Base-by-base conservation (phyloP, 148 eudicot genomes). In the Persicaria maculosa region DNA sequence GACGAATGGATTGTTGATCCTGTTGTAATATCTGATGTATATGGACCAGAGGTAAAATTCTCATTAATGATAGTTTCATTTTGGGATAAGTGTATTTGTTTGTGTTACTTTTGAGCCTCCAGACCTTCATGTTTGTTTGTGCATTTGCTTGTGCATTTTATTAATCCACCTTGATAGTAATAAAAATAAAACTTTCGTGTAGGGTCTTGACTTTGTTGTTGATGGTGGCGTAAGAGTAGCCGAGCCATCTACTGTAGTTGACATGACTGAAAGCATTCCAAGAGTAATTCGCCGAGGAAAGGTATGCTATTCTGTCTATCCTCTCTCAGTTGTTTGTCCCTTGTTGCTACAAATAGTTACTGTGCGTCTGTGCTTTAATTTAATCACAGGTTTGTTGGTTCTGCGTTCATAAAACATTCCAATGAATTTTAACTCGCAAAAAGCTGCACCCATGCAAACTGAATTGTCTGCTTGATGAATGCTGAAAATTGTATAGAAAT, bases 201-300 rank as follows among this genome's bases (percentile, higher is more conserved):
- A 93, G 98, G 98, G 98, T 71, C 92, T 93, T 77, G 97, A 93
- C 81, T 91, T 91, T 76, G 81, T 93, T 61, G 88, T 93, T 72
- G 97, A 86, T 89, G 97, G 94, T 82, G 98, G 98, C 75, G 76
- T 81, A 72, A 83, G 98, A 84, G 75, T 86, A 79, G 94, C 98
- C 73, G 94, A 93, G 73, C 94, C 98, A 22, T 93, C 98, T 50
- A 93, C 98, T 74, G 94, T 93, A 17, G 91, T 93, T 69, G 92
- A 91, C 84, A 91, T 93, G 97, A 93, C 87, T 62, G 87, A 87
- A 19, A 84, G 85, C 78, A 47, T 53, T 46, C 93, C 98, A 75
- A 81, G 65, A 84, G 81, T 93, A 46, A 75, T 90, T 46, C 85
- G 96, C 53, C 82, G 78, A 68, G 98, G 96, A 17, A 93, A 93